phyloP scores from a whole-genome alignment of 192 early-diverging fungal genomes.

The Mortierella alpina region DNA sequence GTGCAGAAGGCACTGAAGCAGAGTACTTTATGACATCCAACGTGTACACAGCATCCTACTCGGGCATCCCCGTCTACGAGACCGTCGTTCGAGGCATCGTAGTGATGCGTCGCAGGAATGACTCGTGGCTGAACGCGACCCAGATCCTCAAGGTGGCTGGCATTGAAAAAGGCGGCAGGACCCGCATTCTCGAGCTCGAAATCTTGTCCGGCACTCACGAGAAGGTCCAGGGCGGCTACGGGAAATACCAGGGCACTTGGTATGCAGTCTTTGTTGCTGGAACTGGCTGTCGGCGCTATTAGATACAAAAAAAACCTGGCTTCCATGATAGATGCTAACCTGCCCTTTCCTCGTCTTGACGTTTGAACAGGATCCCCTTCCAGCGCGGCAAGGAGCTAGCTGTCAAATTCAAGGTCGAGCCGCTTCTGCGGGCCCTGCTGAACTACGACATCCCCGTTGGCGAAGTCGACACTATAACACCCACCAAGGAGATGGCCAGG shows the following conservation, averaged over 20 bases:
- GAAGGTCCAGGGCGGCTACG: conserved; percentile 96
- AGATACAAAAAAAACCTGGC: too few species aligned
- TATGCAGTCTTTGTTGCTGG: conserved; percentile 36
- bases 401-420: conserved; percentile 79
- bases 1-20: too few species aligned
- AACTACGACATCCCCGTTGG: conserved; percentile 79
- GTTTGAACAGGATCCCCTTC: conserved; percentile 81
- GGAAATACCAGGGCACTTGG: conserved; percentile 95
- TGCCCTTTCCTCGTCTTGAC: neutral
- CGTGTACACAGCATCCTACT: conserved; percentile 69
- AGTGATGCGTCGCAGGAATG: conserved; percentile 83
- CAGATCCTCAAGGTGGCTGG: conserved; percentile 94
- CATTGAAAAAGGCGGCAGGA: conserved; percentile 86
- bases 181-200: conserved; percentile 90
- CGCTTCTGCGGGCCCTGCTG: conserved; percentile 77
- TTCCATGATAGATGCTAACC: neutral
- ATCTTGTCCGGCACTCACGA: conserved; percentile 85
- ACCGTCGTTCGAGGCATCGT: conserved; percentile 75
- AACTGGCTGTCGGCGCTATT: neutral
- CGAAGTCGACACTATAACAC: conserved; percentile 47
- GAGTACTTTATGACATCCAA: conserved; percentile 15
- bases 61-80: conserved; percentile 84
- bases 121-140: conserved; percentile 90
- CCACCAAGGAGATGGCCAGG: conserved; percentile 61
- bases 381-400: conserved; percentile 86